Base-by-base conservation (phyloP, 176 grass and related monocot genomes). In the Elaeis guineensis region DNA sequence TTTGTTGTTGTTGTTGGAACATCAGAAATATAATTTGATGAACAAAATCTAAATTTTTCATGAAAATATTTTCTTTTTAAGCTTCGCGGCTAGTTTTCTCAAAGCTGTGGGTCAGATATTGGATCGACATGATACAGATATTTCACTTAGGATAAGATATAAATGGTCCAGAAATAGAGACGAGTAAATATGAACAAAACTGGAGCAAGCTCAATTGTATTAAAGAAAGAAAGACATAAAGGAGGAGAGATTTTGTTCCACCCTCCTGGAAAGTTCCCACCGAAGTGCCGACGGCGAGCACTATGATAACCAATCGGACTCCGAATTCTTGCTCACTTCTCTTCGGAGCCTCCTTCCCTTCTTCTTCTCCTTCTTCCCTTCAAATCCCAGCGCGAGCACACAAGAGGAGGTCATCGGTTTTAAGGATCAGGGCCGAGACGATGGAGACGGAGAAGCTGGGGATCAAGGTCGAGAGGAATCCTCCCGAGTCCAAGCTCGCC, bases 401-500 rank as follows among this genome's bases (percentile, higher is more conserved):
- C 19, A 78, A 49, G 32, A 25, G 17, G 69, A 72, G 71, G 7
- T 26, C 72, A 24, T 60, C 29, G 65, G 69, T 57, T 51, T 60
- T 49, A 57, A 65, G 61, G 72, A 77, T 61, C 65, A 66, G 72
- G 65, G 88, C 75, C 67, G 77, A 78, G 67, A n/a, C 86, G 54
- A 82, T 80, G 87, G 87, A 72, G 28, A 96, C 83, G 50, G 92
- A 96, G 87, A 96, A 82, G 73, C 72, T 97, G 32, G 92, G 92
- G 35, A 49, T 97, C 52, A 77, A 56, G 74, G 72, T 97, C 48
- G 92, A 88, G 81, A 82, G 79, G 69, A 91, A 85, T 80, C 87
- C 87, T 63, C 69, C 83, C 2, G 92, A 91, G 72, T 58, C 87
- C 69, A 80, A 83, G 80, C 87, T 91, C 84, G 68, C 65, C 5